Evolutionary conservation across 2,329 filamentous ascomycete species (phyloP).

Genomic region (Epichloe gansuensis): DNA sequence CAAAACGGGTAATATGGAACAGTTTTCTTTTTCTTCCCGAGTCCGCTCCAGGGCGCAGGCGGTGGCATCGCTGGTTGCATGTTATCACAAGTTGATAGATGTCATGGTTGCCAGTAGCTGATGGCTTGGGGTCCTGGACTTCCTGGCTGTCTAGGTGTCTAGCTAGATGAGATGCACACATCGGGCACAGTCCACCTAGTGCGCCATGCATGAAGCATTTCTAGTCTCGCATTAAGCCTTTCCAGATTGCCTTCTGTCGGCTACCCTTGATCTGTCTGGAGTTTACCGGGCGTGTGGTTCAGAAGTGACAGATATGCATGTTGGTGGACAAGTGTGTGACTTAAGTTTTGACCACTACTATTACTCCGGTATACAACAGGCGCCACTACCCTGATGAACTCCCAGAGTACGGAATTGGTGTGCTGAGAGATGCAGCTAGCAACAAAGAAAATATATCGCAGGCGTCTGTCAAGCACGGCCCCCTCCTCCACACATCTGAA

Average conservation of each 20-base stretch:
- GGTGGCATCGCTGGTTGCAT: background rate
- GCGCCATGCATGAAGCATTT: background rate
- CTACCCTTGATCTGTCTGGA: background rate
- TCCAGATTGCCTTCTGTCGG: background rate
- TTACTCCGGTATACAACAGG: background rate
- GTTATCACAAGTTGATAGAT: background rate
- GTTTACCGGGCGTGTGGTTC: background rate
- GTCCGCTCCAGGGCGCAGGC: background rate
- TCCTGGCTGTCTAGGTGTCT: background rate
- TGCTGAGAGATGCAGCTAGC: background rate
- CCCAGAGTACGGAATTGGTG: background rate
- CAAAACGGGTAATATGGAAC: background rate
- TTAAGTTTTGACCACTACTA: too few species aligned
- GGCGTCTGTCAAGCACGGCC: background rate
- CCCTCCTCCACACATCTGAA: constrained; percentile 1
- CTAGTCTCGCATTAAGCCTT: background rate
- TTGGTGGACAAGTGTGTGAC: background rate
- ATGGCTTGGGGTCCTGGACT: too few species aligned
- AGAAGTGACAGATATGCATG: background rate
- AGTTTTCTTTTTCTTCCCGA: background rate
- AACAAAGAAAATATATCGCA: constrained; percentile 1
- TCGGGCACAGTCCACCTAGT: background rate
- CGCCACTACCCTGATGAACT: background rate
- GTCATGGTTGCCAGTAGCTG: background rate
- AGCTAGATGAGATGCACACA: background rate